Percentiles rank a stretch among this genome's conserved stretches.
Evolutionary conservation across 2,329 filamentous ascomycete genomes (phyloP).

Genomic region (Phyllosticta capitalensis): DNA sequence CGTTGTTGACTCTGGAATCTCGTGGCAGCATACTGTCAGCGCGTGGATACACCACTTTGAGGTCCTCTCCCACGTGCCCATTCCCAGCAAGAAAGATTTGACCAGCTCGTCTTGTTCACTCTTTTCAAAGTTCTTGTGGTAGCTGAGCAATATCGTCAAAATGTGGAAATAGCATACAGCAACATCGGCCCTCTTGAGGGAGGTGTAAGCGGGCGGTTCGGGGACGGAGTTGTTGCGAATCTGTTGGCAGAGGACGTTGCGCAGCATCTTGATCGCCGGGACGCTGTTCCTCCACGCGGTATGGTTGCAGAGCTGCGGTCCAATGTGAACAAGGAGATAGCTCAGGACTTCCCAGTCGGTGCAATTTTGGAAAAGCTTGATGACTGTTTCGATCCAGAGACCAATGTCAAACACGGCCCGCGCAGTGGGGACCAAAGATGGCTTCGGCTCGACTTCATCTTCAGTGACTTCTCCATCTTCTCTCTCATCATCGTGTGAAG

Average conservation of each 20-base stretch:
- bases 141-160: conserved; percentile 80
- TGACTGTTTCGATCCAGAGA: conserved; percentile 67
- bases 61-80: conserved; percentile 74
- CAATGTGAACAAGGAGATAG: conserved; percentile 76
- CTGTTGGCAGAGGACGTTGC: conserved; percentile 71
- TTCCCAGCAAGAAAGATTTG: conserved; percentile 73
- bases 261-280: conserved; percentile 64
- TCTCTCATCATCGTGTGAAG: conserved; percentile 6
- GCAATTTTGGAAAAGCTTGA: conserved; percentile 63
- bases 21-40: conserved; percentile 87
- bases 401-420: conserved; percentile 35
- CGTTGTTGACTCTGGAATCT: conserved; percentile 77
- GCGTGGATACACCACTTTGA: conserved; percentile 93
- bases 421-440: background rate
- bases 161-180: conserved; percentile 81
- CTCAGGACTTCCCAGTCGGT: conserved; percentile 89
- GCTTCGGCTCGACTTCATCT: conserved; percentile 19
- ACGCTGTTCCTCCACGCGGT: conserved; percentile 69
- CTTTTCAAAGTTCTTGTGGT: conserved; percentile 75
- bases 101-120: conserved; percentile 85
- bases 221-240: conserved; percentile 67
- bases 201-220: conserved; percentile 70
- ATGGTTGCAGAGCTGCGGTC: conserved; percentile 82
- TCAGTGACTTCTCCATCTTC: background rate
- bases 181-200: conserved; percentile 78